Percentiles rank a stretch among this genome's conserved stretches.
Evolutionary conservation across 192 early-diverging fungal species (phyloP).

Genomic region (Entomortierella lignicola): DNA sequence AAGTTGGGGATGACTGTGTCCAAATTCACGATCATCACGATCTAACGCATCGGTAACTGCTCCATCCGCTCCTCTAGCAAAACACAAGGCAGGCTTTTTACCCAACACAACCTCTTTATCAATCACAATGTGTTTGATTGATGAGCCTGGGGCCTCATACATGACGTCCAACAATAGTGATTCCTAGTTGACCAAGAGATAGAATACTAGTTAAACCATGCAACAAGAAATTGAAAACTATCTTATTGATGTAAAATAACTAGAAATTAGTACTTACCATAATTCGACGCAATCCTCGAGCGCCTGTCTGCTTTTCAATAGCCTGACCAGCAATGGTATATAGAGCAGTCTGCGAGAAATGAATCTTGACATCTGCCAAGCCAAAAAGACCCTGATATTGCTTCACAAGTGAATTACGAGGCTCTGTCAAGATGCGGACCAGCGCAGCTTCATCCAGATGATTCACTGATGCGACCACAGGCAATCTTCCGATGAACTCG

Average conservation of each 20-base stretch:
- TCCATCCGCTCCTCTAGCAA: slow-evolving; percentile 55
- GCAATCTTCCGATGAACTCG: slow-evolving; percentile 92
- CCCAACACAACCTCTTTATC: slow-evolving; percentile 71
- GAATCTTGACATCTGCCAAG: slow-evolving; percentile 71
- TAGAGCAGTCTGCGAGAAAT: slow-evolving; percentile 78
- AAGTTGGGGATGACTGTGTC: not conserved
- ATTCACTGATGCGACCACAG: slow-evolving; percentile 82
- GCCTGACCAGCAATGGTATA: slow-evolving; percentile 79
- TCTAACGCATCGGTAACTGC: slow-evolving; percentile 29
- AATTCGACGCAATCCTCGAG: slow-evolving; percentile 87
- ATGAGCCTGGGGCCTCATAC: slow-evolving; percentile 83
- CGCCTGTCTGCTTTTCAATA: slow-evolving; percentile 85
- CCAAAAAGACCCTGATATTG: slow-evolving; percentile 85
- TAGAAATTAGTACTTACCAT: too few relatives aligned
- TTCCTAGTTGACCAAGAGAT: slow-evolving; percentile 60
- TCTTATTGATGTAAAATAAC: not conserved
- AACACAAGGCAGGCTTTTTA: slow-evolving; percentile 72
- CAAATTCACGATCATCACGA: slow-evolving; percentile 23
- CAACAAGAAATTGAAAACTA: not conserved
- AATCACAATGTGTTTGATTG: slow-evolving; percentile 78
- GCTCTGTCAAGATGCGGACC: slow-evolving; percentile 81
- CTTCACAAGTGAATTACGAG: slow-evolving; percentile 82
- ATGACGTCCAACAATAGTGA: slow-evolving; percentile 80
- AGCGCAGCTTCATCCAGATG: slow-evolving; percentile 75
- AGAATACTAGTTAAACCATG: too few relatives aligned